These are phyloP conservation scores for Anastatica hierochuntica DNA, from an alignment of 345 rosid species.

Conservation along the genomic window DNA sequence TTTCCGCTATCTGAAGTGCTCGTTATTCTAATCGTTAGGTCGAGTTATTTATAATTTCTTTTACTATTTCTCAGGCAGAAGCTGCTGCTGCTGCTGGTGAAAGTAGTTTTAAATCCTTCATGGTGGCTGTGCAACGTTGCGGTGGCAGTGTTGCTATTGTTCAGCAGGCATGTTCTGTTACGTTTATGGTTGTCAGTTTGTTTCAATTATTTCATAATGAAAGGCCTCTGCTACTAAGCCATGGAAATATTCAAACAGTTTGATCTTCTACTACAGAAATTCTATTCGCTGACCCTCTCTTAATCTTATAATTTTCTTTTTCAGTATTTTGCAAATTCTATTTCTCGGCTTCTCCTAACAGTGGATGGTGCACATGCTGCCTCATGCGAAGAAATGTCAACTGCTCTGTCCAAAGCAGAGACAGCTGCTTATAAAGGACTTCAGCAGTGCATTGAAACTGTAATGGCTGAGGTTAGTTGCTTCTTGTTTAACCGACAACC, in stretches of 20 bases:
- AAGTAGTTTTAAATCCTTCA: slow-evolving; percentile 96
- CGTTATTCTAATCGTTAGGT: background rate
- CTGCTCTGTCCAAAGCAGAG: slow-evolving; percentile 97
- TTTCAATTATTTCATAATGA: slow-evolving; percentile 12
- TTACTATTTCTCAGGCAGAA: slow-evolving; percentile 64
- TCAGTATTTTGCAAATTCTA: slow-evolving; percentile 92
- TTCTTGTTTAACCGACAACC: slow-evolving; percentile 9
- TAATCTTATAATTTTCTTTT: slow-evolving; percentile 14
- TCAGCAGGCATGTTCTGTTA: slow-evolving; percentile 52
- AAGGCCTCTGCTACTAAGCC: slow-evolving; percentile 6
- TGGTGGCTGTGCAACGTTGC: slow-evolving; percentile 98
- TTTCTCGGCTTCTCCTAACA: slow-evolving; percentile 88
- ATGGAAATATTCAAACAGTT: background rate
- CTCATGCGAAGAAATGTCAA: slow-evolving; percentile 98
- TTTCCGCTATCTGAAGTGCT: slow-evolving; percentile 3
- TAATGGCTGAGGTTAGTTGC: slow-evolving; percentile 88
- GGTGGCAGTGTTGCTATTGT: slow-evolving; percentile 97
- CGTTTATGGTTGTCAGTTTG: slow-evolving; percentile 1
- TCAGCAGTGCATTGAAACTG: slow-evolving; percentile 98
- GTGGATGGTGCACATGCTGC: slow-evolving; percentile 99
- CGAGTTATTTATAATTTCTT: slow-evolving; percentile 14
- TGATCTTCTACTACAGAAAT: background rate
- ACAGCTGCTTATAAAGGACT: slow-evolving; percentile 98
- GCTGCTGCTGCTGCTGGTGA: slow-evolving; percentile 99
- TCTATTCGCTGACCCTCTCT: background rate